Percentiles rank a stretch among this genome's conserved stretches.
Conservation (phyloP, 345 rosid species). For the Aquilaria yunnanensis region DNA sequence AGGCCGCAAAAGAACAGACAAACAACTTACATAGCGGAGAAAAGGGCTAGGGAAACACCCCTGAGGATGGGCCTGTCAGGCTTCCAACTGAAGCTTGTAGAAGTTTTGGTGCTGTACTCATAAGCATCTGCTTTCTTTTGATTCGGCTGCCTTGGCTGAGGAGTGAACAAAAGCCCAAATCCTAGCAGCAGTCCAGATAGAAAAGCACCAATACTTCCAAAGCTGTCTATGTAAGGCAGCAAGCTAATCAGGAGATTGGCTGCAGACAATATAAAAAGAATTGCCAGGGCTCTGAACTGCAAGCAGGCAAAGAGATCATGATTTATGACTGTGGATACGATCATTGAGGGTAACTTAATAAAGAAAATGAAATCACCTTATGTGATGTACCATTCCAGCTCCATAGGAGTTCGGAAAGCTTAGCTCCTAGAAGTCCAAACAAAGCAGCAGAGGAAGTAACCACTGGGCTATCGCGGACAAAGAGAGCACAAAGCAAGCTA, state of each 20-base stretch:
- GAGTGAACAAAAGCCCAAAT: slow-evolving; percentile 51
- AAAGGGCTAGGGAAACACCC: slow-evolving; percentile 47
- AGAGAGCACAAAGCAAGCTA: slow-evolving; percentile 54
- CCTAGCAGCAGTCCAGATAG: slow-evolving; percentile 77
- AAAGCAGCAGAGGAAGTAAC: slow-evolving; percentile 61
- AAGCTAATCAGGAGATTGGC: slow-evolving; percentile 63
- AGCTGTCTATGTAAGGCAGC: slow-evolving; percentile 67
- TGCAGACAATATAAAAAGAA: slow-evolving; percentile 33
- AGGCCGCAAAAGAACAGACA: background rate
- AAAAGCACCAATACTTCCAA: slow-evolving; percentile 72
- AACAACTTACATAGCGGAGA: slow-evolving; percentile 49
- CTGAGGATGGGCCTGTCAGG: slow-evolving; percentile 67
- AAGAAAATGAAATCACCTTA: slow-evolving; percentile 43
- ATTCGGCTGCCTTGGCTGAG: slow-evolving; percentile 37
- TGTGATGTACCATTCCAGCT: slow-evolving; percentile 61
- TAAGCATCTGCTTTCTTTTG: slow-evolving; percentile 42
- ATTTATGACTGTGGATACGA: too few relatives aligned
- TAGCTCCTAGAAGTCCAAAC: slow-evolving; percentile 79
- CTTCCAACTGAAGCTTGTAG: slow-evolving; percentile 44
- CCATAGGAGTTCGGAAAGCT: slow-evolving; percentile 53
- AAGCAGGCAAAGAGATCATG: slow-evolving; percentile 19
- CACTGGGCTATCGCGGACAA: slow-evolving; percentile 56
- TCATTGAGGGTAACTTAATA: too few relatives aligned
- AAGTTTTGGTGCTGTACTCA: slow-evolving; percentile 36
- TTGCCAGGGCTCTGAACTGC: slow-evolving; percentile 59